phyloP scores from a whole-genome alignment of 2,329 filamentous ascomycete genomes.

The Alternaria sp. region DNA sequence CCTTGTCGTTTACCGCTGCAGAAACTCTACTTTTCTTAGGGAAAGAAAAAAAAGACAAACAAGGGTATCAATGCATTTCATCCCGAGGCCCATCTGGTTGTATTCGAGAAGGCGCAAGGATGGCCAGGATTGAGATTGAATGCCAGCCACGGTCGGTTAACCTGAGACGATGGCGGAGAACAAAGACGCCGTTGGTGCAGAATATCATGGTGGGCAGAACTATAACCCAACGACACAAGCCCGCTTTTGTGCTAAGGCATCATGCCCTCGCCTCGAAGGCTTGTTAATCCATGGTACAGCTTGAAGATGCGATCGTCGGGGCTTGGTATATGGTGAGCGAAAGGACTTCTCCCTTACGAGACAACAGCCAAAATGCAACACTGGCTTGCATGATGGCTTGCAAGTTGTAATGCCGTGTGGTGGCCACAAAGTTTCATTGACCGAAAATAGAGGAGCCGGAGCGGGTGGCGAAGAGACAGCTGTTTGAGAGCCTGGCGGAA shows the following conservation, averaged over 20 bases:
- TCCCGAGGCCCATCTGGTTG: slow-evolving; percentile 23
- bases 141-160: slow-evolving; percentile 17
- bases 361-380: slow-evolving; percentile 9
- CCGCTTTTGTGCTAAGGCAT: slow-evolving; percentile 7
- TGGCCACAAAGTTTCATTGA: slow-evolving; percentile 17
- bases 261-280: not conserved
- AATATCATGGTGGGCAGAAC: slow-evolving; percentile 19
- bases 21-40: slow-evolving; percentile 5
- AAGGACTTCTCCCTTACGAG: slow-evolving; percentile 7
- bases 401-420: slow-evolving; percentile 12
- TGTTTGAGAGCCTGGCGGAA: slow-evolving; percentile 4
- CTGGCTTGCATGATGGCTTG: slow-evolving; percentile 22
- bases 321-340: slow-evolving; percentile 5
- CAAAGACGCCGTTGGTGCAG: slow-evolving; percentile 10
- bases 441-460: slow-evolving; percentile 22
- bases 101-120: slow-evolving; percentile 27
- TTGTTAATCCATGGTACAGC: slow-evolving; percentile 6
- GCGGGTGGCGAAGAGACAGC: slow-evolving; percentile 18
- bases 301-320: not conserved
- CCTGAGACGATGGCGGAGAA: slow-evolving; percentile 36
- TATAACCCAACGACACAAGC: slow-evolving; percentile 19
- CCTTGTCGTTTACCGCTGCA: slow-evolving; percentile 12
- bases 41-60: slow-evolving; percentile 5
- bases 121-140: slow-evolving; percentile 16
- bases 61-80: slow-evolving; percentile 15